Evolutionary conservation across 2,329 filamentous ascomycete species (phyloP).

Genomic region (Lachnellula occidentalis): DNA sequence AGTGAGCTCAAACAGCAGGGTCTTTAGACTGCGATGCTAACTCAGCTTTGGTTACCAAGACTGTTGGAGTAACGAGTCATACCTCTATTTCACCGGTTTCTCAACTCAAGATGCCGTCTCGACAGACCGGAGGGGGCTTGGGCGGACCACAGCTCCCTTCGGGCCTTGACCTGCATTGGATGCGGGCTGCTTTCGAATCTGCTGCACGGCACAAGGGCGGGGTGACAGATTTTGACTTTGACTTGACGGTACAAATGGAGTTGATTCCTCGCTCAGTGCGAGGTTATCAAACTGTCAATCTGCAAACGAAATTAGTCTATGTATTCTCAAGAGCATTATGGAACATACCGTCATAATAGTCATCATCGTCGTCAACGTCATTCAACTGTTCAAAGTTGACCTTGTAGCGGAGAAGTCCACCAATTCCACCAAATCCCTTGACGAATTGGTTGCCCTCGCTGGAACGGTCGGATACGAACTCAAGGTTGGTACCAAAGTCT

Average conservation of each 20-base stretch:
- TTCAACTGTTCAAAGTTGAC: slow-evolving; percentile 99
- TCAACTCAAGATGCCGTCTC: slow-evolving; percentile 45
- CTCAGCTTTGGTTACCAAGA: slow-evolving; percentile 5
- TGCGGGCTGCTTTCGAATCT: slow-evolving; percentile 38
- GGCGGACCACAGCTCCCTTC: slow-evolving; percentile 45
- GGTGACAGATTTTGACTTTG: slow-evolving; percentile 37
- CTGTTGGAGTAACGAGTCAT: neutral
- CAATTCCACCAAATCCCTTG: slow-evolving; percentile 98
- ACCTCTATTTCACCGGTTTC: slow-evolving; percentile 21
- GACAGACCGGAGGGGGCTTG: slow-evolving; percentile 64
- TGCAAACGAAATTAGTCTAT: slow-evolving; percentile 30
- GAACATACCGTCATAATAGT: slow-evolving; percentile 70
- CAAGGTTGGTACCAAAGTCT: slow-evolving; percentile 90
- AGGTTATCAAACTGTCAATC: slow-evolving; percentile 90
- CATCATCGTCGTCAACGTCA: slow-evolving; percentile 84
- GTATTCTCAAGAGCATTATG: slow-evolving; percentile 4
- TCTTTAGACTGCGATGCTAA: slow-evolving; percentile 2
- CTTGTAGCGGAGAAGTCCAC: slow-evolving; percentile 96
- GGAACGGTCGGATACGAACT: slow-evolving; percentile 96
- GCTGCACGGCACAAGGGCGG: slow-evolving; percentile 38
- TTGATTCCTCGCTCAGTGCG: slow-evolving; percentile 79
- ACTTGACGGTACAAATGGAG: slow-evolving; percentile 52
- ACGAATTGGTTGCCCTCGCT: slow-evolving; percentile 99
- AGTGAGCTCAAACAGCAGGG: slow-evolving; percentile 9
- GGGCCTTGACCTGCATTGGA: slow-evolving; percentile 32